Percentiles rank a stretch among this genome's conserved stretches.
Conservation (phyloP, 2,329 filamentous ascomycete species). For the Exophiala sp. region DNA sequence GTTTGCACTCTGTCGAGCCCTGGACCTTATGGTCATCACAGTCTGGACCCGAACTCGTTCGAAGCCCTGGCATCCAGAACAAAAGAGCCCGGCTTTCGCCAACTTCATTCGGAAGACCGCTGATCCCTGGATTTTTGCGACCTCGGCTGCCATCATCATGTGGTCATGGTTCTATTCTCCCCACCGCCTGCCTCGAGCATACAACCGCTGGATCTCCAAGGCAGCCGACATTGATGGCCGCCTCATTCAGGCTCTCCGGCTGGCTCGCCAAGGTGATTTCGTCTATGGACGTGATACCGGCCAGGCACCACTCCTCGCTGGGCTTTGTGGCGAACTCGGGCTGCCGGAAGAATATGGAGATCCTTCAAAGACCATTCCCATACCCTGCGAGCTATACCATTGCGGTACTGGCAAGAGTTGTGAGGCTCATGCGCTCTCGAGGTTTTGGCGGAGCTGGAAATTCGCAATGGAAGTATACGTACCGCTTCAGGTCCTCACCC, state of each 20-base stretch:
- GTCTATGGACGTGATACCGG: slow-evolving; percentile 69
- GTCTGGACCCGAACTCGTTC: slow-evolving; percentile 52
- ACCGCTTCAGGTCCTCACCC: slow-evolving; percentile 63
- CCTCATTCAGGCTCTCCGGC: slow-evolving; percentile 66
- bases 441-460: slow-evolving; percentile 63
- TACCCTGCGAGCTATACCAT: slow-evolving; percentile 79
- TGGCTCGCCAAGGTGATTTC: slow-evolving; percentile 57
- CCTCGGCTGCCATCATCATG: slow-evolving; percentile 72
- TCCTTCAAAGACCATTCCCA: slow-evolving; percentile 61
- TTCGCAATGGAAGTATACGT: slow-evolving; percentile 73
- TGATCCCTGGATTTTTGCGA: slow-evolving; percentile 66
- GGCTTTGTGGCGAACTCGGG: slow-evolving; percentile 66
- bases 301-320: slow-evolving; percentile 59
- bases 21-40: slow-evolving; percentile 64
- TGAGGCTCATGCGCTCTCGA: slow-evolving; percentile 64
- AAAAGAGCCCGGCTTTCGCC: slow-evolving; percentile 36
- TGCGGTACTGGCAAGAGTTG: slow-evolving; percentile 69
- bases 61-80: slow-evolving; percentile 18
- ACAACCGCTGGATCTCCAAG: slow-evolving; percentile 75
- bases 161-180: slow-evolving; percentile 82
- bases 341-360: slow-evolving; percentile 68
- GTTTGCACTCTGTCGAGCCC: slow-evolving; percentile 66
- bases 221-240: slow-evolving; percentile 69
- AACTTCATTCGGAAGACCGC: slow-evolving; percentile 41
- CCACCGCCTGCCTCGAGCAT: slow-evolving; percentile 62